Evolutionary conservation across 257 asterid species (phyloP), one percentile per base, ranked within the genome.

Genomic region (Henckelia pumila): DNA sequence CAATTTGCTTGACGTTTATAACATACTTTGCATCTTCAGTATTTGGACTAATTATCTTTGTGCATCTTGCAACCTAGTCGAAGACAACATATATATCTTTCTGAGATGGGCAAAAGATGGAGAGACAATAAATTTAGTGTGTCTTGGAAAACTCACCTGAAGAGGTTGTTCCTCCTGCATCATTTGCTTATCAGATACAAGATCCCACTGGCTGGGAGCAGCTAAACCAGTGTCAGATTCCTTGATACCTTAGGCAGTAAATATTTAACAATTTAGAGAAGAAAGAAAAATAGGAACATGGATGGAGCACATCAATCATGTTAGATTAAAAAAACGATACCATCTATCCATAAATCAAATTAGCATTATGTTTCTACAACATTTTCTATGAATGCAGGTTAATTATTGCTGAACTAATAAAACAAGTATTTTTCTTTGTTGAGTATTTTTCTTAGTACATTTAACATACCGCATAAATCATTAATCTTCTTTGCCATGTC

Each of bases 151-250:
- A 49, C 56, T 23, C 60, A 88, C 97, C 95, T 89, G 98, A 68
- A 91, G 96, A 44, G 98, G 96, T 73, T 91, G 82, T 77, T 93
- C 96, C 84, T 90, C 99, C 85, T 93, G 97, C 99, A 93, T 90
- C 99, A 93, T 93, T 77, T 93, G 99, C 77, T 93, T 90, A 76
- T 93, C 99, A 19, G 99, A 93, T 61, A 90, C 97, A 71, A 93
- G 95, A 82, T 93, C 99, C 97, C 99, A 93, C 64, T 88, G 99
- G 72, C 99, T 93, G 11, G 99, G 99, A 33, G 95, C 95, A 77
- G 99, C 96, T 82, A 93, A 79, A 64, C 99, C 97, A 67, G 98
- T 92, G 74, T 91, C 97, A 28, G 97, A 91, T 71, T 91, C 97
- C 84, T 90, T 91, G 73, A 91, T 91, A 61, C 96, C 97, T 90